Conservation (phyloP, 1,284 basidiomycete species). For the Rhodotorula sp. region DNA sequence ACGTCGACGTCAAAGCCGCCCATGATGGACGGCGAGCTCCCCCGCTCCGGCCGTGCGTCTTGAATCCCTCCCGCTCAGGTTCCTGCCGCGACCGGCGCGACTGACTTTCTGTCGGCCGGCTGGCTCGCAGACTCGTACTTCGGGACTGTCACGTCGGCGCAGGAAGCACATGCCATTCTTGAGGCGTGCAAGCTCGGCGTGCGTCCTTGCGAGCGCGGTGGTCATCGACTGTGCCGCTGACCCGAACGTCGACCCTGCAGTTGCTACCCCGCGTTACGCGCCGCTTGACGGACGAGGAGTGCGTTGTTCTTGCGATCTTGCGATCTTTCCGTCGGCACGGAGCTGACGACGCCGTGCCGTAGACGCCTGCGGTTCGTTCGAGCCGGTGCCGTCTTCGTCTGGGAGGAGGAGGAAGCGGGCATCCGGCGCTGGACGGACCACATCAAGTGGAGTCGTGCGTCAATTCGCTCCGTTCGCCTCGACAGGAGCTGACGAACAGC, state of each 20-base stretch:
- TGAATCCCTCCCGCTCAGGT: background rate
- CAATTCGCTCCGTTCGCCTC: background rate
- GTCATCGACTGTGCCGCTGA: no score
- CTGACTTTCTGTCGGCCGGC: background rate
- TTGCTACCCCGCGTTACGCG: conserved; percentile 43
- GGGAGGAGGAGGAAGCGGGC: conserved; percentile 47
- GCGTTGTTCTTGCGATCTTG: background rate
- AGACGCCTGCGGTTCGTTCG: conserved; percentile 44
- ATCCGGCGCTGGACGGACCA: conserved; percentile 48
- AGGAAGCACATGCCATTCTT: conserved; percentile 44
- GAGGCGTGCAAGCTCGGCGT: conserved; percentile 45
- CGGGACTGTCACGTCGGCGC: conserved; percentile 40
- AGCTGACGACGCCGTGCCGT: background rate
- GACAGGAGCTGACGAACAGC: no score
- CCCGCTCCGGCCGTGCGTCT: conserved; percentile 22
- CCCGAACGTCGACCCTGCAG: conserved; percentile 10
- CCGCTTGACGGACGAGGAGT: conserved; percentile 45
- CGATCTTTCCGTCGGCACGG: no score
- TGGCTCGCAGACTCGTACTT: conserved; percentile 42
- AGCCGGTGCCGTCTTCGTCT: conserved; percentile 46
- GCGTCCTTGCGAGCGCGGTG: background rate
- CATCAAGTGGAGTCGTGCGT: conserved; percentile 48
- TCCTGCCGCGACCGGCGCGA: background rate
- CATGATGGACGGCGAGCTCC: conserved; percentile 12
- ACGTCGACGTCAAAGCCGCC: background rate